Percentiles rank a stretch among this genome's conserved stretches.
Evolutionary conservation across 352 stramenopile genomes (phyloP).

Genomic region (Globisporangium iwayamae): DNA sequence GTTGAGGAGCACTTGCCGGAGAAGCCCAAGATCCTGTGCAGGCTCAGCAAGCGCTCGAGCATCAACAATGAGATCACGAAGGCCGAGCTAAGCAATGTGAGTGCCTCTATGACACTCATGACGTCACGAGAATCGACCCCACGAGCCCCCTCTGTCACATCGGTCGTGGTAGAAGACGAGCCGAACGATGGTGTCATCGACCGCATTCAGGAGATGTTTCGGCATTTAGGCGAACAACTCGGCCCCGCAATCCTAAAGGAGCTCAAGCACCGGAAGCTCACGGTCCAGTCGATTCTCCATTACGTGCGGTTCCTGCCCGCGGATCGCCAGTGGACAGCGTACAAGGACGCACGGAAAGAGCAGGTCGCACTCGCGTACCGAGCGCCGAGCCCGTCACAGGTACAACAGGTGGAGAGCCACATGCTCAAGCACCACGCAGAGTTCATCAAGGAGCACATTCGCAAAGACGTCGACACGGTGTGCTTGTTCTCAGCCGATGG

Average conservation of each 20-base stretch:
- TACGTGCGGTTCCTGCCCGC: slow-evolving; percentile 66
- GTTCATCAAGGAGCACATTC: slow-evolving; percentile 74
- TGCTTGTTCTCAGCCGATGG: slow-evolving; percentile 64
- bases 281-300: slow-evolving; percentile 48
- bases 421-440: slow-evolving; percentile 55
- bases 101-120: neutral
- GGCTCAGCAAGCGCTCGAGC: slow-evolving; percentile 42
- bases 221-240: slow-evolving; percentile 46
- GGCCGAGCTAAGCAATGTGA: neutral
- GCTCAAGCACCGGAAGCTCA: slow-evolving; percentile 46
- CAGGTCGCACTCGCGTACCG: slow-evolving; percentile 47
- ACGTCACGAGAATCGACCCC: slow-evolving; percentile 7
- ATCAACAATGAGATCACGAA: slow-evolving; percentile 15
- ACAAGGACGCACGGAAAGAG: slow-evolving; percentile 54
- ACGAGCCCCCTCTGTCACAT: neutral
- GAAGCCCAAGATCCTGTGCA: slow-evolving; percentile 46
- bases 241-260: slow-evolving; percentile 47
- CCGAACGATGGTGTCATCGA: slow-evolving; percentile 46
- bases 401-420: slow-evolving; percentile 10
- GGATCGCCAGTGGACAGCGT: slow-evolving; percentile 60
- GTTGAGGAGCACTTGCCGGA: slow-evolving; percentile 42
- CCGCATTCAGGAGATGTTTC: slow-evolving; percentile 73
- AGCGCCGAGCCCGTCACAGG: neutral
- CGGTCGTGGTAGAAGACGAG: neutral
- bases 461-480: slow-evolving; percentile 66